Base-by-base conservation (phyloP, 148 eudicot species). In the Spergularia marina region DNA sequence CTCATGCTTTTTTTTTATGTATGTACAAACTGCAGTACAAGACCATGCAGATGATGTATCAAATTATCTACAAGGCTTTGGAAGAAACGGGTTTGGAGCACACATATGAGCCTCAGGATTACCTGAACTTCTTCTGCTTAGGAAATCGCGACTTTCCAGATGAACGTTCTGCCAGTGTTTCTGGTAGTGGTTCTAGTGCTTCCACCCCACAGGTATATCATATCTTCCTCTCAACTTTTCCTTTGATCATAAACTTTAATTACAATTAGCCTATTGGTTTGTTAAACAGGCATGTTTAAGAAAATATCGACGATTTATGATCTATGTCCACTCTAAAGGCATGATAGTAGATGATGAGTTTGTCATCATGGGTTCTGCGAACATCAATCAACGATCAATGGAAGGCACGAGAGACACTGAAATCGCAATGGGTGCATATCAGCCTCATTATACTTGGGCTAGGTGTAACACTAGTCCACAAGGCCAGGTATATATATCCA, bases 1-100 rank as follows among this genome's bases (percentile, higher is more conserved):
- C 36, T 30, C 36, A 68, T 20, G 10, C 56, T 12, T 14, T 17
- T 1, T 51, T 51, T 53, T 52, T 12, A 14, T 58, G 41, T 21
- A 12, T 30, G 36, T 30, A 34, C 25, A 57, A 67, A 52, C 70
- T 81, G 82, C 89, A 94, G 98, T 72, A 86, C 80, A 91, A 89
- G 62, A 94, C 97, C 53, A 94, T 94, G 98, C 95, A 94, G 82
- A 94, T 94, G 97, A 94, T 94, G 98, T 94, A 91, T 74, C 88
- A 84, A 56, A 83, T 79, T 6, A 94, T 94, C 64, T 85, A 87
- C 85, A 87, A 94, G 84, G 97, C 97, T 68, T 82, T 91, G 78
- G 84, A 59, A 72, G 93, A 94, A 76, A 85, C 68, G 47, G 92
- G 92, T 18, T 85, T 85, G 56, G 85, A 93, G 64, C 83, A 86